Base-by-base conservation (phyloP, 768 basidiomycete genomes). In the Mycena latifolia region DNA sequence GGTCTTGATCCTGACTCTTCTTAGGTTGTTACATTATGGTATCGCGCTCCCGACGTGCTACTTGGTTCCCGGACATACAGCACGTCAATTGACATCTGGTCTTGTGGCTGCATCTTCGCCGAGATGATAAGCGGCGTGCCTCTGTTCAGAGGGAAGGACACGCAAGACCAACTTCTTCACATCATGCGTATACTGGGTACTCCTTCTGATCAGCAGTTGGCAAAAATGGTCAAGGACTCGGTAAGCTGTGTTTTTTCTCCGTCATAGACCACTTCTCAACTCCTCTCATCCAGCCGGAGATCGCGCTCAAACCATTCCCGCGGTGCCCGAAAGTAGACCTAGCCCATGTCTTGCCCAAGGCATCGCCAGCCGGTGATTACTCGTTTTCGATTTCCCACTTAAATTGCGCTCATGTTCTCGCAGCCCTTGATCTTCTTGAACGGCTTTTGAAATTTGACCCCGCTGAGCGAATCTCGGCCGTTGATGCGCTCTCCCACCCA, bases 71-170 rank as follows among this genome's bases (percentile, higher is more conserved):
- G 98, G 64, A 99, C 97, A 22, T 99, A 99, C 77, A 96, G 92
- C 81, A 99, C 98, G 3, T 95, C 94, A 31, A 99, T 99, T 72
- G 98, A 99, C 77, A 93, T 99, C 54, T 99, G 98, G 98, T 96
- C 94, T 17, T 97, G 95, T 62, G 98, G 98, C 12, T 99, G 98
- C 77, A 99, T 99, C 75, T 98, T 99, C 76, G 97, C 98, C 22
- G 98, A 99, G 80, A 99, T 99, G 97, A 99, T 99, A 65, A 91
- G 94, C 22, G 98, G 98, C 2, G 92, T 96, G 7, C 98, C 98
- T 28, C 86, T 99, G 7, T 69, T 69, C 67, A 59, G 97, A 69
- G 98, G 98, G 24, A 84, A 97, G 67, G 98, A 99, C 77, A 98
- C 98, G 74, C 92, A 96, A 70, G 98, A 99, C 77, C 98, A 99